Evolutionary conservation across 768 basidiomycete species (phyloP).

Genomic region (Saitozyma podzolica): DNA sequence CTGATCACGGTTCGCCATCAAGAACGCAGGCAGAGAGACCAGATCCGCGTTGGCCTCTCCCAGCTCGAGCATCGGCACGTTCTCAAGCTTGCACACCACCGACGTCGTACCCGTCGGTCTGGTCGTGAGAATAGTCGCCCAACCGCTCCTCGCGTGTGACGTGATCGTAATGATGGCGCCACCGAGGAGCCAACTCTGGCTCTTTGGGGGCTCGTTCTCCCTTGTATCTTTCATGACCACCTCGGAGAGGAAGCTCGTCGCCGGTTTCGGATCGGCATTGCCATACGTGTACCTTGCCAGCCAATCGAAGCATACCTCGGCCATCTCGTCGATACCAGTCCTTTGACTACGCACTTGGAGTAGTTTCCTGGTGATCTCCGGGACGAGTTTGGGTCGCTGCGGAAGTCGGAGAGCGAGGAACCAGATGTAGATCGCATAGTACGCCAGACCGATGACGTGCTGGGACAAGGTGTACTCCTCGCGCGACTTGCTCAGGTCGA

Average conservation of each 20-base stretch:
- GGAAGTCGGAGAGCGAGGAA: conserved; percentile 82
- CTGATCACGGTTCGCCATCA: conserved; percentile 67
- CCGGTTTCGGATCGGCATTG: conserved; percentile 86
- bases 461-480: conserved; percentile 72
- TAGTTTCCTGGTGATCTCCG: conserved; percentile 82
- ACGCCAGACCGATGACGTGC: conserved; percentile 84
- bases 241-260: conserved; percentile 73
- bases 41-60: conserved; percentile 83
- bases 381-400: conserved; percentile 76
- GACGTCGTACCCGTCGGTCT: conserved; percentile 86
- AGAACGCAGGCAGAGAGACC: conserved; percentile 67
- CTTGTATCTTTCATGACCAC: conserved; percentile 61
- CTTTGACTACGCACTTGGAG: conserved; percentile 79
- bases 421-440: conserved; percentile 90
- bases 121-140: conserved; percentile 82
- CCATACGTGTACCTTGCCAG: conserved; percentile 90
- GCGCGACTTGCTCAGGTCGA: conserved; percentile 28
- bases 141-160: conserved; percentile 69
- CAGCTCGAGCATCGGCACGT: conserved; percentile 77
- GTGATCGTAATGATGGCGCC: conserved; percentile 82
- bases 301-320: conserved; percentile 98
- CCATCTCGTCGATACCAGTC: conserved; percentile 74
- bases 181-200: conserved; percentile 82
- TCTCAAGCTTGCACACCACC: conserved; percentile 81
- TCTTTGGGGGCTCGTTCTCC: conserved; percentile 36